Evolutionary conservation across 192 early-diverging fungal genomes (phyloP), one percentile per base, ranked within the genome.

Genomic region (Cetraspora pellucida): DNA sequence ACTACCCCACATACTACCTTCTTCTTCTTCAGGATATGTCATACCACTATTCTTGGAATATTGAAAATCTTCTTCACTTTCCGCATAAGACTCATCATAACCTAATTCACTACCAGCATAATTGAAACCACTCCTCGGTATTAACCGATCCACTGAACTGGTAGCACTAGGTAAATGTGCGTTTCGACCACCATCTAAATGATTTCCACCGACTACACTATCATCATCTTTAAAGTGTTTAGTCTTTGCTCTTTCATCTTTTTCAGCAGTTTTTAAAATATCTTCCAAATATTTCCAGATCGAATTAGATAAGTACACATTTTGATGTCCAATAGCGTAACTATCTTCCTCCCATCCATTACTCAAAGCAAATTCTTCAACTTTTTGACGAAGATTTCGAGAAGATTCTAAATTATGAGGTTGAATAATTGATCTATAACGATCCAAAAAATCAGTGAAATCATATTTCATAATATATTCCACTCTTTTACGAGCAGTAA

Each of bases 391-490:
- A 30, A 76, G 80, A 3, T 57, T 78, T 8, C 61, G 67, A 6
- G 61, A 47, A 25, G 63, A 49, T 64, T 81, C 83, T 11, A 83
- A 17, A 50, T 85, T 81, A 16, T 71, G 44, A 13, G 80, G 16
- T 9, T 69, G 45, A 10, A 91, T 78, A 6, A 94, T 86, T 0
- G 84, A 79, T 43, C 83, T 81, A 77, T 94, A 97, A n/a, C 93
- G 88, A 19, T 79, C 74, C 13, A 93, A 77, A 72, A 97, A 95
- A 23, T 93, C 88, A 10, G 87, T 86, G 79, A 93, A 93, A 0
- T 85, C 73, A 77, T 94, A 89, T 25, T 81, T 81, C 10, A 90
- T 85, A 3, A 90, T 92, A 82, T 90, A 97, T 75, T 95, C 94
- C 31, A 78, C 81, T 14, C 85, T 80, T 7, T 87, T 85, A n/a